Evolutionary conservation across 441 rosid genomes (phyloP), one percentile per base, ranked within the genome.

Genomic region (Arabidopsis hybrid): DNA sequence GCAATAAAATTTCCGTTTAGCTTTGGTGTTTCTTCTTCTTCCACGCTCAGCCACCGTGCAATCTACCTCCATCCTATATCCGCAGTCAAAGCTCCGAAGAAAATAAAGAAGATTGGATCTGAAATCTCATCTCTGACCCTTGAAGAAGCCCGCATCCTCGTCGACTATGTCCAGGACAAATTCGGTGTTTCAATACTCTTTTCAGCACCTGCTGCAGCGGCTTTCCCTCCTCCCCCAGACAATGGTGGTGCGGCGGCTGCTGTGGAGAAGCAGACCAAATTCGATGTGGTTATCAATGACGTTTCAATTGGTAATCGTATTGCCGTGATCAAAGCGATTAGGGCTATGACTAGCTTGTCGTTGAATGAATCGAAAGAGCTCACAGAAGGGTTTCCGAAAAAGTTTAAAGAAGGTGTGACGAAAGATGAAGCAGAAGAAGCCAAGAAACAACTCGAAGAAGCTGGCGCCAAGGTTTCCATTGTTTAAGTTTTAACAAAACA

Each of bases 381-480:
- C 39, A 87, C 87, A 8, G 96, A 92, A 73, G 95, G 95, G 0
- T 79, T 92, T 78, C 98, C 98, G 0, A 90, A 89, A 90, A 92
- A 92, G 76, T 85, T 92, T 36, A 88, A 84, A 66, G 96, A 89
- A 49, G 91, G 89, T 0, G 78, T 80, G 12, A 80, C 90, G 0
- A 88, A 88, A 56, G 93, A 92, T 0, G 97, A 90, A 71, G 92
- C 96, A 0, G 93, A 92, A 50, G 90, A 86, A 4, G 88, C 89
- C 0, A 92, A 87, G 92, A 90, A 86, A 76, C 84, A 80, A 82
- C 93, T 92, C 6, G 96, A 92, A 75, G 94, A 40, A 35, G 91
- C 94, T 10, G 96, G 97, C 0, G 96, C 96, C 3, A 89, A 87
- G 74, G 71, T 89, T 67, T 50, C 89, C 0, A 77, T 92, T 67